Evolutionary conservation across 2,329 filamentous ascomycete species (phyloP).

Genomic region (Neopestalotiopsis sp.): DNA sequence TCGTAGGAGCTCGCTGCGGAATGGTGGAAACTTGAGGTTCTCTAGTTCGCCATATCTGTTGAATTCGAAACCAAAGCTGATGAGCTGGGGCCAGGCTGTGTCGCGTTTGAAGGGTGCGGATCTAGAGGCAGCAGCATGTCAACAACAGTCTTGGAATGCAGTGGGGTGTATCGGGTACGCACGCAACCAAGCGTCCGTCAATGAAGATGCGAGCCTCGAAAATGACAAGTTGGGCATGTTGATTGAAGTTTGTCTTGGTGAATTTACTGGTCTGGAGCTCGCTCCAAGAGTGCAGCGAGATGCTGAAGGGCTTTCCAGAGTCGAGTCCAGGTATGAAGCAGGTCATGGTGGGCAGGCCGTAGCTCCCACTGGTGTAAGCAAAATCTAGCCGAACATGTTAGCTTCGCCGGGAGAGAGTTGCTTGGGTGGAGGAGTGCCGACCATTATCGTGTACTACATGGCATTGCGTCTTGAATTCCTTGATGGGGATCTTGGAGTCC

Average conservation of each 20-base stretch:
- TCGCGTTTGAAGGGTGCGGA: conserved; percentile 59
- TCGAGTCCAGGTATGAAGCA: conserved; percentile 72
- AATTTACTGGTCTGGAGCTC: conserved; percentile 63
- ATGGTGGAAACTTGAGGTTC: conserved; percentile 73
- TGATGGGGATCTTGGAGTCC: conserved; percentile 70
- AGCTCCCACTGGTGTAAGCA: conserved; percentile 51
- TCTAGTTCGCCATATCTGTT: conserved; percentile 64
- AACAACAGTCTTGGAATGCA: too few relatives aligned
- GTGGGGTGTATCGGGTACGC: conserved; percentile 30
- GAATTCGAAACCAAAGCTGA: conserved; percentile 52
- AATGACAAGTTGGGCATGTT: conserved; percentile 58
- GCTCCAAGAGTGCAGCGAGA: conserved; percentile 79
- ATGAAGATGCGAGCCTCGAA: conserved; percentile 73
- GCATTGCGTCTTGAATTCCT: conserved; percentile 83
- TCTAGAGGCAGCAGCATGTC: conserved; percentile 38
- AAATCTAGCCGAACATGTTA: conserved; percentile 47
- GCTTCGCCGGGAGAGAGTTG: conserved; percentile 8
- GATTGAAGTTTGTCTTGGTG: conserved; percentile 56
- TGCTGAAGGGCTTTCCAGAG: conserved; percentile 64
- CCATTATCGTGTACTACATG: conserved; percentile 65
- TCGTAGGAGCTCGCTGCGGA: conserved; percentile 70
- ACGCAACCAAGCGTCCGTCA: conserved; percentile 71
- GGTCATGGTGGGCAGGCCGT: conserved; percentile 68
- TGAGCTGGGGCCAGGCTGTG: conserved; percentile 55
- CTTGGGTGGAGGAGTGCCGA: conserved; percentile 27